Evolutionary conservation across 805 yeast genomes (phyloP), one percentile per base, ranked within the genome.

Genomic region (Lachancea nothofagi): DNA sequence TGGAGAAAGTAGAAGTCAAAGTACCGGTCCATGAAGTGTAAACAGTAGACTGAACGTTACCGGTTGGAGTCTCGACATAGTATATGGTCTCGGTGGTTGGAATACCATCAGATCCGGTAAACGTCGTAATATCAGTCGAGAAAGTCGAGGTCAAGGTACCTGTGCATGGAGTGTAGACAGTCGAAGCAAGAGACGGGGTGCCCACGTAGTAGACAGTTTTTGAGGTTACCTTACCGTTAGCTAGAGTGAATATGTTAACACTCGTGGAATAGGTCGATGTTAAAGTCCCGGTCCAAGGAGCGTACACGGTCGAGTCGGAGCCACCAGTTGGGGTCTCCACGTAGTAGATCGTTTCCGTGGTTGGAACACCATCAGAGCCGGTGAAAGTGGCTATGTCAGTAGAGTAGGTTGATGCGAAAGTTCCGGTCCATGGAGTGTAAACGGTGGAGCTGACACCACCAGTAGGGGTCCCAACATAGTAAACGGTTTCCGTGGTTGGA

Each of bases 401-500:
- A 12, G 38, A 33, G 18, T 24, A 33, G 12, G 42, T 39, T 9
- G 32, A 7, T 8, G 38, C 33, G 33, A 7, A 7, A 19, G 38
- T 10, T 10, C 38, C 42, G 18, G 38, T 38, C 42, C 48, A 48
- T 14, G 27, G 37, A 12, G 38, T 40, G 40, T 33, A 32, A 9
- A 44, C 36, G 20, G 36, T 32, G 18, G 36, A 31, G 20, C 15
- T 15, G 12, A 20, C 22, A 7, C 25, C 35, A 32, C 10, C 27
- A 15, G 18, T 14, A 25, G 52, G 52, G 1, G 52, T 48, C 25
- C 44, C 47, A 4, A 48, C 47, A 28, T 36, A 40, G 40, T 43
- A 44, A n/a, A 43, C 14, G 2, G 49, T 42, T 17, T 33, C 37
- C 14, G 44, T 42, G 2, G 49, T 49, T 13, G 36, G 33, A n/a